Conservation (phyloP, 495 filamentous ascomycete species). For the Tuber indicum region DNA sequence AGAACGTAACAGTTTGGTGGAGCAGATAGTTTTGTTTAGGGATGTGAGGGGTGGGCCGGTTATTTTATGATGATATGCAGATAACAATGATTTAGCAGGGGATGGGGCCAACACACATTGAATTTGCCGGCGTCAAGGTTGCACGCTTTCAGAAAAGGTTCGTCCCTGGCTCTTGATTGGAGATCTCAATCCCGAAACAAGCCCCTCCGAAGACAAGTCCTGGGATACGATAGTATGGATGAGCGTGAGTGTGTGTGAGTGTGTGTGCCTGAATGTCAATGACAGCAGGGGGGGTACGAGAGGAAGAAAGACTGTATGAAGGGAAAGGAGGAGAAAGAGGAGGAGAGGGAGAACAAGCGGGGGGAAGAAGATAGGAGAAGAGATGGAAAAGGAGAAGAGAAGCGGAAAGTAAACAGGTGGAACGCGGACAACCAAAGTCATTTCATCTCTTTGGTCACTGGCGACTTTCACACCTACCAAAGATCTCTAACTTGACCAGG, state of each 20-base stretch:
- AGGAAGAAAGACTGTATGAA: neutral
- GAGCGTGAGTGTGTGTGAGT: neutral
- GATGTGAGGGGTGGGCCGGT: neutral
- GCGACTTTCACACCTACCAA: neutral
- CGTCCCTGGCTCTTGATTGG: neutral
- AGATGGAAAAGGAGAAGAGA: slow-evolving; percentile 8
- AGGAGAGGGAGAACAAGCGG: neutral
- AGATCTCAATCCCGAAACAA: neutral
- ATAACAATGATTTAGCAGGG: neutral
- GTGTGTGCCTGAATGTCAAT: neutral
- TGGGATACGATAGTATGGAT: slow-evolving; percentile 5
- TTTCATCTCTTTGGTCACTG: neutral
- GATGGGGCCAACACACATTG: neutral
- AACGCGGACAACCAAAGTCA: slow-evolving; percentile 12
- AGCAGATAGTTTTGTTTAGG: neutral
- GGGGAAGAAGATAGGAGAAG: slow-evolving; percentile 6
- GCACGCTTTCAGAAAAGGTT: neutral
- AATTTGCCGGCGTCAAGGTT: neutral
- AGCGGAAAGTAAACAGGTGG: slow-evolving; percentile 5
- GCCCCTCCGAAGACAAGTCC: neutral
- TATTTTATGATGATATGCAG: slow-evolving; percentile 1
- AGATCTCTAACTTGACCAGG: neutral
- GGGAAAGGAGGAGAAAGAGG: neutral
- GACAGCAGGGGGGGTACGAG: neutral
- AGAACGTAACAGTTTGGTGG: neutral